Base-by-base conservation (phyloP, 805 yeast species). In the Cyberlindnera galapagoensis region DNA sequence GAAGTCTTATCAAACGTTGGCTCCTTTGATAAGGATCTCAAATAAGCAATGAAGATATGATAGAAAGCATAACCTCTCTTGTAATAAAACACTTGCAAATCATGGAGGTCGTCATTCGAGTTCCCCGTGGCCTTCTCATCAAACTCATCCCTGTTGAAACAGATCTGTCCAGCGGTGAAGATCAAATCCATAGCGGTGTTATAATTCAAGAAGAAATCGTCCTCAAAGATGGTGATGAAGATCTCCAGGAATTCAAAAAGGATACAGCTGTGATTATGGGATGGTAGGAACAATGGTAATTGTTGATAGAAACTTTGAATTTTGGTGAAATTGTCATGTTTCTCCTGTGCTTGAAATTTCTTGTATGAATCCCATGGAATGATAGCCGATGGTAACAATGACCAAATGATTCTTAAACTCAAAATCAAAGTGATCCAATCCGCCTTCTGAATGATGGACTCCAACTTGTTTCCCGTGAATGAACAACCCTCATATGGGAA, bases 401-500 rank as follows among this genome's bases (percentile, higher is more conserved):
- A 45, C 63, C 63, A 59, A 11, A 59, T 41, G 21, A 57, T 49
- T 40, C 62, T 50, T 20, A 59, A 26, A 4, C 52, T 38, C 28
- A 55, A 34, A 13, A 56, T 48, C 19, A 59, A 24, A 7, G 54
- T 52, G 22, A 48, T 43, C 43, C 51, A 51, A 16, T 42, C 42
- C 12, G 47, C 46, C 4, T 39, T 34, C 6, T 37, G 30, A 17
- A 60, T 47, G 19, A 48, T 44, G 17, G 38, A 24, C 22, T 47
- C 50, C 21, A 60, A 28, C 16, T 49, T 54, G 1, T 36, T 47
- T 10, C 61, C 63, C 6, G 54, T 54, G 24, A 50, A 45, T 4
- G 63, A 54, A 31, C 65, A 60, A 3, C 65, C 65, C 26, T 54
- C 55, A 33, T 49, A 55, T 12, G 65, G 65, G 44, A 60, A 60